These are phyloP conservation scores for Diutina catenulata DNA, from an alignment of 1,139 yeast species.

Conservation along the genomic window DNA sequence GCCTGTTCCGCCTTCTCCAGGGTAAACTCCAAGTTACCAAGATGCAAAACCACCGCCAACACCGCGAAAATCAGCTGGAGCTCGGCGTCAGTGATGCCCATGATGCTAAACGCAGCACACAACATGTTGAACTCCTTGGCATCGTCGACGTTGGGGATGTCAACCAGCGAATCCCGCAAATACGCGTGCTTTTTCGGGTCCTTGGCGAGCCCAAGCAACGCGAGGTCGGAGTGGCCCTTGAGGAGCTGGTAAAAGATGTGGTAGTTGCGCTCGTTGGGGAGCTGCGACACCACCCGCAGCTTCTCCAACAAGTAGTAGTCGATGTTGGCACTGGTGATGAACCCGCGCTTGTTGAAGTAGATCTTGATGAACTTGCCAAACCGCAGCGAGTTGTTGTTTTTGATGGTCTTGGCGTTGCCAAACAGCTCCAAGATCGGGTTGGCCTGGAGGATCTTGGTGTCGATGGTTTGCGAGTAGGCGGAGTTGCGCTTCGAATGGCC, in stretches of 20 bases:
- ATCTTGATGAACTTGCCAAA: conserved; percentile 94
- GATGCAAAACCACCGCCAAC: conserved; percentile 67
- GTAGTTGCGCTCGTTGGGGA: conserved; percentile 70
- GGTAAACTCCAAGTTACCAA: conserved; percentile 74
- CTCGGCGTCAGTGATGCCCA: conserved; percentile 56
- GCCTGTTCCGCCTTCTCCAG: conserved; percentile 78
- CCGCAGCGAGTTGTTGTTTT: conserved; percentile 90
- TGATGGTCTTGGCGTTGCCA: conserved; percentile 94
- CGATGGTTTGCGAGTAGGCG: conserved; percentile 28
- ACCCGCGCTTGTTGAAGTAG: conserved; percentile 53
- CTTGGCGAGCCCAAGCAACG: conserved; percentile 38
- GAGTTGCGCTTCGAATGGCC: conserved; percentile 3
- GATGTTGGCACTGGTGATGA: conserved; percentile 78
- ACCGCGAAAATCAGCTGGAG: conserved; percentile 50
- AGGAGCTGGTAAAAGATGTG: conserved; percentile 86
- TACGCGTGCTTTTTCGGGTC: conserved; percentile 43
- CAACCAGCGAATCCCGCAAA: conserved; percentile 39
- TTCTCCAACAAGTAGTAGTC: conserved; percentile 93
- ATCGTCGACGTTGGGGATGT: conserved; percentile 68
- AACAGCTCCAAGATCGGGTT: conserved; percentile 93
- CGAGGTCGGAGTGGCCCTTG: conserved; percentile 46
- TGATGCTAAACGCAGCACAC: conserved; percentile 53
- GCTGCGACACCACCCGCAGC: conserved; percentile 82
- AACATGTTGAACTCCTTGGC: conserved; percentile 50
- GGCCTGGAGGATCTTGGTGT: conserved; percentile 80